Conservation (phyloP, 495 filamentous ascomycete species). For the Podospora australis region DNA sequence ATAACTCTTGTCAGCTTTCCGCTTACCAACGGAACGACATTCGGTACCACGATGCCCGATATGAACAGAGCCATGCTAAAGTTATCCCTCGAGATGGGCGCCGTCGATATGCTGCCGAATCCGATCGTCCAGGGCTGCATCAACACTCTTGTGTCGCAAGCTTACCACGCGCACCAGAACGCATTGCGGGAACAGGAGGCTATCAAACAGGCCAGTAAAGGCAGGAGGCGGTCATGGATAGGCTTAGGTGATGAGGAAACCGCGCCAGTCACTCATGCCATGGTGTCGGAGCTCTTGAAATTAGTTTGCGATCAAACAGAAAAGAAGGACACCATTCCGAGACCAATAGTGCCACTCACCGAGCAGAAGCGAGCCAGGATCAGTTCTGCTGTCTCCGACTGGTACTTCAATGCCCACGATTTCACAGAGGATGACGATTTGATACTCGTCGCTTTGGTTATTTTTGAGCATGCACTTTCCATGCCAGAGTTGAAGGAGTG, state of each 20-base stretch:
- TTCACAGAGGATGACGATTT: slow-evolving; percentile 88
- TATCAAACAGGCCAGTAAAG: too few relatives aligned
- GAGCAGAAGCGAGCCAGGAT: slow-evolving; percentile 51
- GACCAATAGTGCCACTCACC: slow-evolving; percentile 40
- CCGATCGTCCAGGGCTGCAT: slow-evolving; percentile 66
- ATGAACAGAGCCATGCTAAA: slow-evolving; percentile 33
- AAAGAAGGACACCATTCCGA: too few relatives aligned
- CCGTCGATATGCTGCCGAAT: slow-evolving; percentile 73
- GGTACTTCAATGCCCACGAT: slow-evolving; percentile 84
- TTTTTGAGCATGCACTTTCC: slow-evolving; percentile 81
- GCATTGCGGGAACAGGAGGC: too few relatives aligned
- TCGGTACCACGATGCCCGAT: slow-evolving; percentile 4
- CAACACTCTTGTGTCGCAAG: slow-evolving; percentile 64
- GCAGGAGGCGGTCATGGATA: too few relatives aligned
- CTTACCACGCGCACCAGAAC: slow-evolving; percentile 74
- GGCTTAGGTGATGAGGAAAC: too few relatives aligned
- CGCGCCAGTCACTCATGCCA: too few relatives aligned
- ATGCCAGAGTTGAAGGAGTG: slow-evolving; percentile 76
- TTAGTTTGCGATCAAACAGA: too few relatives aligned
- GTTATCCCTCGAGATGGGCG: slow-evolving; percentile 58
- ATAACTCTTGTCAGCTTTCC: slow-evolving; percentile 55
- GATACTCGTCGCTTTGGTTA: slow-evolving; percentile 67
- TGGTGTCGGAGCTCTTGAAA: too few relatives aligned
- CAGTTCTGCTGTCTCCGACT: slow-evolving; percentile 72
- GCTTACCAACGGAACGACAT: slow-evolving; percentile 21